These are phyloP conservation scores for Zymoseptoria pseudotritici DNA, from an alignment of 2,329 filamentous ascomycete species.

Conservation along the genomic window DNA sequence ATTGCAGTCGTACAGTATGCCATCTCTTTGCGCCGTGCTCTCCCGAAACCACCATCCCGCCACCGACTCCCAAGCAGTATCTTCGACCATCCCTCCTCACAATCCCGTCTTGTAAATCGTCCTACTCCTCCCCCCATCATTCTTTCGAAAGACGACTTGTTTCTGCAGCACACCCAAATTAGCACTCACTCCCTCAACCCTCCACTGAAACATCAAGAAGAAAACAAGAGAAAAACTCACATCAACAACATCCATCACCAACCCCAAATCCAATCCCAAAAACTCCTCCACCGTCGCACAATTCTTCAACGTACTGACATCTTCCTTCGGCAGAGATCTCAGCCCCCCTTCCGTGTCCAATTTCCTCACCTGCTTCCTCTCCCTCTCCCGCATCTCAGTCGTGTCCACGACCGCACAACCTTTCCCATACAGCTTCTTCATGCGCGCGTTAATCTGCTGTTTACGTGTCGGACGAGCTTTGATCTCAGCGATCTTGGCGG, in stretches of 20 bases:
- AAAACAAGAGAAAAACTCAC: background rate
- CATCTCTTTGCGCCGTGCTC: too few relatives aligned
- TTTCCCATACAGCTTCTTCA: background rate
- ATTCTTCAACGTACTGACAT: background rate
- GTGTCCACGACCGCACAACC: background rate
- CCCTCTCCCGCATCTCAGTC: background rate
- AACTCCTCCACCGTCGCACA: background rate
- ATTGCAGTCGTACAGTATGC: too few relatives aligned
- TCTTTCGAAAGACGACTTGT: background rate
- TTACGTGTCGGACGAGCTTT: slow-evolving; percentile 31
- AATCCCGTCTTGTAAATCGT: background rate
- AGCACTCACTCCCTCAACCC: background rate
- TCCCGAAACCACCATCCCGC: too few relatives aligned
- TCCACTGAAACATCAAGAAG: background rate
- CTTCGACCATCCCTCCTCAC: background rate
- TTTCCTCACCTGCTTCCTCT: background rate
- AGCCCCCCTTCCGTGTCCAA: slow-evolving; percentile 27
- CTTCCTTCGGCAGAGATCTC: background rate
- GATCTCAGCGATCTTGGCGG: slow-evolving; percentile 52
- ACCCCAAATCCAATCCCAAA: background rate
- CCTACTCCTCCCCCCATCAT: background rate
- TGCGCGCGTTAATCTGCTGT: slow-evolving; percentile 11
- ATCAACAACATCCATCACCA: background rate
- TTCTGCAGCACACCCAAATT: background rate
- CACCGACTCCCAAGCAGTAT: too few relatives aligned